Conservation (phyloP, 305 asterid genomes). For the Fraxinus latifolia region DNA sequence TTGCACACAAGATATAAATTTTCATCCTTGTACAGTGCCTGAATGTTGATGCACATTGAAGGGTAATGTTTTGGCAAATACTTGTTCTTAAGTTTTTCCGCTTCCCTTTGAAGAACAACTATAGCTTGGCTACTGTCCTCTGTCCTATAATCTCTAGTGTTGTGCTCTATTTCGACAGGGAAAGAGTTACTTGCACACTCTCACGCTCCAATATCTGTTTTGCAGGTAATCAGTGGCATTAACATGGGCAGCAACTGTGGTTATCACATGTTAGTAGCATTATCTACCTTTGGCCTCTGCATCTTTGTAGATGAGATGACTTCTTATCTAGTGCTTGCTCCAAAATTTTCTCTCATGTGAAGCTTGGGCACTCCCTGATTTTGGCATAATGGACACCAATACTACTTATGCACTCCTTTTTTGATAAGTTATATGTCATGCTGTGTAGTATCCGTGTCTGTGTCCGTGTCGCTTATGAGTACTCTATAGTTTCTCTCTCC, state of each 20-base stretch:
- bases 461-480: neutral
- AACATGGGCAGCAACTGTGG: slow-evolving; percentile 88
- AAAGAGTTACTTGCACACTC: neutral
- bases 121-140: neutral
- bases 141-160: neutral
- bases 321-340: neutral
- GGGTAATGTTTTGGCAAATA: neutral
- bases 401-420: neutral
- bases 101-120: neutral
- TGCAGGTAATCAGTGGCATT: slow-evolving; percentile 89
- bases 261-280: slow-evolving; percentile 61
- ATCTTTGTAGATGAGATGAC: slow-evolving; percentile 13
- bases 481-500: neutral
- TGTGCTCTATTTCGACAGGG: neutral
- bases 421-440: neutral
- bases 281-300: slow-evolving; percentile 18
- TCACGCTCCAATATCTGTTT: neutral
- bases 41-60: neutral
- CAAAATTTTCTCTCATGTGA: neutral
- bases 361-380: neutral
- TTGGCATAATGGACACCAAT: neutral
- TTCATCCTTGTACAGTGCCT: neutral
- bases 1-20: neutral
- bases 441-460: neutral
- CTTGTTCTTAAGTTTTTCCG: neutral